Base-by-base conservation (phyloP, 768 basidiomycete genomes). In the Lactarius sp. region DNA sequence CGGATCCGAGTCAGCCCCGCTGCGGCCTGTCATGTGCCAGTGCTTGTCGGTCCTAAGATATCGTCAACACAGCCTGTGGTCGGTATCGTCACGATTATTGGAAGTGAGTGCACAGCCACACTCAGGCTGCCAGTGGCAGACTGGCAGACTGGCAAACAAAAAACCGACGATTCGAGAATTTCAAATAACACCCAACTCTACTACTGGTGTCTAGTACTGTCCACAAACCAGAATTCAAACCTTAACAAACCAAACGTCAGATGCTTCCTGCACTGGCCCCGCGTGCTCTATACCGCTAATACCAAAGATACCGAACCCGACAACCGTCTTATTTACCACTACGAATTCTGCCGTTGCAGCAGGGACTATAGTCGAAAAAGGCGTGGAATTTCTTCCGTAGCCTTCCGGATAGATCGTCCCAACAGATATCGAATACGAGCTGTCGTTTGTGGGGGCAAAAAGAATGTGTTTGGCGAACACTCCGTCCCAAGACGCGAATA, bases 161-260 rank as follows among this genome's bases (percentile, higher is more conserved):
- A 27, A 27, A 27, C 10, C 5, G 36, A 27, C 36, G 36, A 37
- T 37, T 37, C 2, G 36, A n/a, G 18, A 44, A 44, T 44, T 44
- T 44, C 44, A 44, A 44, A 18, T 47, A 47, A 4, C 2, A 9
- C 46, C 6, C n/a, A 20, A 47, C n/a, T 20, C 27, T 27, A 27
- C 1, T 27, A 27, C 27, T 27, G 27, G 27, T 27, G 27, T 27
- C 27, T n/a, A n/a, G n/a, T n/a, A n/a, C n/a, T n/a, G 27, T 27
- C 27, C 2, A 27, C 22, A 27, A 27, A 27, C 27, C 3, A 27
- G 27, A 27, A 27, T 27, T 27, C 27, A 27, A 27, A 44, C 42
- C 33, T 44, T 60, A 8, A 36, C 51, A 44, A 62, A 62, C 64
- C 64, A 65, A 20, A 61, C 64, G 1, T 56, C 60, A 39, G 47